A percentile compares a stretch with the other conserved stretches of the same genome.
phyloP scores from a whole-genome alignment of 75 land plant species.

The Picea glauca region DNA sequence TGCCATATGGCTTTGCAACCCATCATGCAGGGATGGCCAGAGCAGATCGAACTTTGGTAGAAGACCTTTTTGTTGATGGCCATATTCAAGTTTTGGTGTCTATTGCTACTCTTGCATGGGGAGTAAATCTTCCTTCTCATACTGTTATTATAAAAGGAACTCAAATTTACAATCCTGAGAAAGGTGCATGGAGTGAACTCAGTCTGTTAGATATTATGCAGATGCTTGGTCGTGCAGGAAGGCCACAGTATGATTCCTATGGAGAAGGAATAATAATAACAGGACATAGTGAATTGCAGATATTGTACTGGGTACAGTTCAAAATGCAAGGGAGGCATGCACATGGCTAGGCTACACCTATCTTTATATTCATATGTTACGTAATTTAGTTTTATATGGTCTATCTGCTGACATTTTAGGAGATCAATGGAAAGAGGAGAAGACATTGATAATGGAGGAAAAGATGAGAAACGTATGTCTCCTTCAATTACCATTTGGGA shows the following conservation, averaged over 20 bases:
- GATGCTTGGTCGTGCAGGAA: too few relatives aligned
- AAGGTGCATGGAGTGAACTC: conserved; percentile 92
- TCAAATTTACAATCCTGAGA: conserved; percentile 93
- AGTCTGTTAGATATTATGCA: conserved; percentile 97
- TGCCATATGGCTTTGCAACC: conserved; percentile 95
- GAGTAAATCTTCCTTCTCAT: conserved; percentile 94
- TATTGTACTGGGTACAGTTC: conserved; percentile 92
- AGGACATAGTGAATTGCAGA: conserved; percentile 84
- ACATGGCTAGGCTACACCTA: conserved; percentile 91
- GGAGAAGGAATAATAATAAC: conserved; percentile 95
- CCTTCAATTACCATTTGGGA: too few relatives aligned
- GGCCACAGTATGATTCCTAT: conserved; percentile 91
- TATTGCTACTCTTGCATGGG: conserved; percentile 97
- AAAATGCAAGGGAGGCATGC: conserved; percentile 93
- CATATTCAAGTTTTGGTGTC: conserved; percentile 78
- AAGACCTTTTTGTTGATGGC: conserved; percentile 84
- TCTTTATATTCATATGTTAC: conserved; percentile 80
- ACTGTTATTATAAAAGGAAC: conserved; percentile 92
- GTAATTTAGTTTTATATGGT: conserved; percentile 88
- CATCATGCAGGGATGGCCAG: conserved; percentile 93
- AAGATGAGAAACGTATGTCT: too few relatives aligned
- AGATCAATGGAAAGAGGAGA: too few relatives aligned
- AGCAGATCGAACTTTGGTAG: conserved; percentile 78
- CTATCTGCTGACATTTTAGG: conserved; percentile 48
- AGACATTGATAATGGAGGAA: too few relatives aligned